Evolutionary conservation across 495 filamentous ascomycete species (phyloP), one percentile per base, ranked within the genome.

Genomic region (Aspergillus avenaceus): DNA sequence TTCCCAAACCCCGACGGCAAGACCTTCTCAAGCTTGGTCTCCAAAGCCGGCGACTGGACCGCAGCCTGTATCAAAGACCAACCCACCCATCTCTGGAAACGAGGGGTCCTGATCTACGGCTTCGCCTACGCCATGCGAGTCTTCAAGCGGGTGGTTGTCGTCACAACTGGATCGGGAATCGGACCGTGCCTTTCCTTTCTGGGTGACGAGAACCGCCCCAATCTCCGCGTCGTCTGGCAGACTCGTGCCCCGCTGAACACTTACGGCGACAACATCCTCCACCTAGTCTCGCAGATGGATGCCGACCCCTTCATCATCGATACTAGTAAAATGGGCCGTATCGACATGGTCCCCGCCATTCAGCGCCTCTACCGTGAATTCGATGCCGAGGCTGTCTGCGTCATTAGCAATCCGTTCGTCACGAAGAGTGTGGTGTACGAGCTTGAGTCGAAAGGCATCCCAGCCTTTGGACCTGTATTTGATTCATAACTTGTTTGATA

Each of bases 31-130:
- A 71, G 86, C 45, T 70, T 93, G 36, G 71, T 92, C 38, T 88
- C 86, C 51, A 84, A 87, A 59, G 88, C 87, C 1, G 89, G 89
- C n/a, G 88, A 92, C 74, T 95, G 87, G 86, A 95, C 89, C 9
- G 63, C 70, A 28, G 68, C 75, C 32, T 75, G 77, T 22, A 90
- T 91, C 67, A 60, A 70, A 45, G 69, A 79, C 49, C 84, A 84
- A 8, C 78, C 80, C 37, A 75, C 63, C 2, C 59, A 67, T 41
- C 53, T 76, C 14, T 75, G 66, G 67, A 71, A 72, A 34, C 66
- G 72, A 14, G 76, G 75, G 3, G 66, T 74, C 3, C 74, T 80
- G 58, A 75, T 84, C 28, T 81, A 79, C 52, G 88, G 88, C 44
- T 83, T 93, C 28, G 78, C 90, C 49, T 84, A 85, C 63, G 77